Conservation (phyloP, 2,329 filamentous ascomycete genomes). For the Grosmannia clavigera region DNA sequence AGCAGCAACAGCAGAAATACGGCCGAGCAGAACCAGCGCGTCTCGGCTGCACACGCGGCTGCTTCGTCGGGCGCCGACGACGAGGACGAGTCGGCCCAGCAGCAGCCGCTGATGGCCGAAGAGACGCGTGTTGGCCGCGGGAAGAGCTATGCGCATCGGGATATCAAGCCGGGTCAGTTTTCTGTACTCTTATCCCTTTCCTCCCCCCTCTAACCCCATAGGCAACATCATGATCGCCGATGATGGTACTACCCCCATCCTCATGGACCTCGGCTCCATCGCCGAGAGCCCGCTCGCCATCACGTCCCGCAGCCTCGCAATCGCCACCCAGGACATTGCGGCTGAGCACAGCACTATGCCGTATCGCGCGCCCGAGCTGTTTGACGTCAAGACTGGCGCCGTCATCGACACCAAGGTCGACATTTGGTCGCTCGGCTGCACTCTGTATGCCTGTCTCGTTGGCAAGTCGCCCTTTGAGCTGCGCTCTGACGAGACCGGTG, state of each 20-base stretch:
- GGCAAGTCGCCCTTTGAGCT: conserved; percentile 96
- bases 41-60: conserved; percentile 4
- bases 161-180: conserved; percentile 82
- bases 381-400: conserved; percentile 89
- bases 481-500: conserved; percentile 89
- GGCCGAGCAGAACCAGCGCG: conserved; percentile 16
- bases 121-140: conserved; percentile 62
- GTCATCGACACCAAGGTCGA: conserved; percentile 94
- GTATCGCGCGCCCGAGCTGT: conserved; percentile 92
- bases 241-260: conserved; percentile 72
- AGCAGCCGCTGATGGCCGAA: conserved; percentile 71
- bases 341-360: conserved; percentile 98
- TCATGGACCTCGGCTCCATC: conserved; percentile 95
- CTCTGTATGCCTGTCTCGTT: conserved; percentile 91
- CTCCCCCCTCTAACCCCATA: conserved; percentile 15
- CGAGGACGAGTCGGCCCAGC: conserved; percentile 61
- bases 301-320: conserved; percentile 76
- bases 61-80: conserved; percentile 32
- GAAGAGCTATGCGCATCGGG: conserved; percentile 80
- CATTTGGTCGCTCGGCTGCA: conserved; percentile 95
- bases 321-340: conserved; percentile 86
- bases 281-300: conserved; percentile 79
- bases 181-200: background rate
- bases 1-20: background rate
- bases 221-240: conserved; percentile 98